Base-by-base conservation (phyloP, 306 rosid genomes). In the Prunus mira region DNA sequence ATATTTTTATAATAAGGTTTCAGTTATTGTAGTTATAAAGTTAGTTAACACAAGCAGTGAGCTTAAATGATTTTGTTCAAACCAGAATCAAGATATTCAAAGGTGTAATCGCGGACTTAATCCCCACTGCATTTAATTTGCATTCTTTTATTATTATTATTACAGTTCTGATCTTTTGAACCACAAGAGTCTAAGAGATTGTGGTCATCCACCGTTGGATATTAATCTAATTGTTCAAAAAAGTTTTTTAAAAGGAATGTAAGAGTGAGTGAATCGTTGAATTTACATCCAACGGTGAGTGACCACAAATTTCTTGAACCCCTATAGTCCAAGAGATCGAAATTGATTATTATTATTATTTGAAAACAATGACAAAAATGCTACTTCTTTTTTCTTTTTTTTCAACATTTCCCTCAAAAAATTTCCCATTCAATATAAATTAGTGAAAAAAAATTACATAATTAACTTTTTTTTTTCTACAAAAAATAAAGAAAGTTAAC, bases 1-100 rank as follows among this genome's bases (percentile, higher is more conserved):
- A 19, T 63, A 17, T 58, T 10, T 73, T 32, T 62, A 28, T 51
- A 60, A 19, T 55, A 51, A 50, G 64, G 24, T 27, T 75, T 62
- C 86, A 80, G 86, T 85, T 89, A 76, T 69, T 79, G 30, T 84
- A 78, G 89, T 84, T 82, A 65, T 71, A 56, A 71, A 72, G 78
- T 82, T 85, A 81, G 88, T 89, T 82, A 78, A 41, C 9, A 38
- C 28, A 25, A 6, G 43, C 41, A 27, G 69, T 20, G 50, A 69
- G 61, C 56, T 71, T 5, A 69, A 67, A 10, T 38, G 45, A 72
- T 60, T 41, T n/a, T 34, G 30, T 18, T 46, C 77, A 45, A 25
- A 60, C 5, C 20, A 18, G 12, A 24, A 45, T 50, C n/a, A 61
- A 56, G 24, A 41, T 73, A 45, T 46, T 43, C 55, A 73, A 12